Conservation (phyloP, 345 rosid genomes). For the Camelina sativa region DNA sequence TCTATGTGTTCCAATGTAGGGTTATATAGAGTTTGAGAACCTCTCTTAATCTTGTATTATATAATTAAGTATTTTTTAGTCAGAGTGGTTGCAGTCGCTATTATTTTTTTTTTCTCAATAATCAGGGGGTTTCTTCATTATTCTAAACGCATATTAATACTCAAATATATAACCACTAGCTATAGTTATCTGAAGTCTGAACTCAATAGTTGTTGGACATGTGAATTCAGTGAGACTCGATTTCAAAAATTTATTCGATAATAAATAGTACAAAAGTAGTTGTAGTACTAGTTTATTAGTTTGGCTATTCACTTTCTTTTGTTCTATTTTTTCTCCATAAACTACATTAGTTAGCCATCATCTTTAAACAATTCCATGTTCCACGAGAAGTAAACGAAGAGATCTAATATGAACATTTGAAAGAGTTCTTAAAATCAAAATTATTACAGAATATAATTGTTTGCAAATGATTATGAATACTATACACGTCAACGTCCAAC, state of each 20-base stretch:
- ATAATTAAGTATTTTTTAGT: slow-evolving; percentile 19
- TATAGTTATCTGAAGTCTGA: slow-evolving; percentile 13
- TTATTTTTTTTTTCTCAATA: slow-evolving; percentile 17
- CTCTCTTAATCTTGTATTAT: slow-evolving; percentile 27
- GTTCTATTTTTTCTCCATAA: neutral
- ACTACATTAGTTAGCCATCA: slow-evolving; percentile 3
- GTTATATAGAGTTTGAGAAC: slow-evolving; percentile 39
- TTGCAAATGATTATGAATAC: slow-evolving; percentile 25
- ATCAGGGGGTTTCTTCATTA: slow-evolving; percentile 7
- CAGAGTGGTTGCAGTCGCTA: slow-evolving; percentile 32
- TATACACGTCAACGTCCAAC: slow-evolving; percentile 30
- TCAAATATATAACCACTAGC: slow-evolving; percentile 26
- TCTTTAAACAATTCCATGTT: neutral
- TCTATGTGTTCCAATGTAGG: slow-evolving; percentile 25
- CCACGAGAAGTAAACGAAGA: slow-evolving; percentile 18
- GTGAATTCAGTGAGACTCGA: slow-evolving; percentile 31
- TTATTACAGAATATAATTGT: neutral
- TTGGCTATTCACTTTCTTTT: neutral
- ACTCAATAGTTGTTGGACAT: slow-evolving; percentile 34
- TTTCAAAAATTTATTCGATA: slow-evolving; percentile 8
- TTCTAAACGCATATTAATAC: slow-evolving; percentile 24
- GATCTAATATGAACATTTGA: slow-evolving; percentile 10
- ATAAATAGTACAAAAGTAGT: neutral
- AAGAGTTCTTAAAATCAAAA: neutral
- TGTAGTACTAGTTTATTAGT: neutral